phyloP scores from a whole-genome alignment of 139 green algal species.

The Micractinium conductrix region DNA sequence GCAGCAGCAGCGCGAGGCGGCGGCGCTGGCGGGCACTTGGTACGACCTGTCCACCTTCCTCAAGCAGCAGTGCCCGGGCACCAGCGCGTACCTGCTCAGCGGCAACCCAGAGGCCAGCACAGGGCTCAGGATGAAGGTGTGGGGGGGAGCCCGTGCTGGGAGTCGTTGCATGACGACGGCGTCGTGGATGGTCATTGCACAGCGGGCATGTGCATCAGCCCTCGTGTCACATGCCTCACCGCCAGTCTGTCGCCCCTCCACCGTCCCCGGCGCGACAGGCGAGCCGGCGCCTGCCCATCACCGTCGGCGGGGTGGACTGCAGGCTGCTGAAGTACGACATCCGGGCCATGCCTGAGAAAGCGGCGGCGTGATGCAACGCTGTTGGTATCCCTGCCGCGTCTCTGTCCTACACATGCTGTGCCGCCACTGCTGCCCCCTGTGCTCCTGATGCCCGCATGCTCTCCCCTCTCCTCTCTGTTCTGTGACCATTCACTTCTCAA shows the following conservation, averaged over 20 bases:
- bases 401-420: no score
- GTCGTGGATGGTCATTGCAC: no score
- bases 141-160: no score
- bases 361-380: background rate
- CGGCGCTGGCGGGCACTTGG: slow-evolving; percentile 59
- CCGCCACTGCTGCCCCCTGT: no score
- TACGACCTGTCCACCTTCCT: slow-evolving; percentile 66
- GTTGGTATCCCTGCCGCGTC: no score
- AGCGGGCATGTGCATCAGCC: no score
- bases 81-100: slow-evolving; percentile 64
- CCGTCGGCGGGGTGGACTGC: slow-evolving; percentile 74
- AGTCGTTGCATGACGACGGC: no score
- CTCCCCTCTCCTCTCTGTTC: no score
- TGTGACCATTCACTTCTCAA: no score
- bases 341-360: background rate
- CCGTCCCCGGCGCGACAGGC: slow-evolving; percentile 65
- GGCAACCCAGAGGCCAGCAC: slow-evolving; percentile 64
- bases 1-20: background rate
- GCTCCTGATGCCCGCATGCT: no score
- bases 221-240: no score
- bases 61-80: slow-evolving; percentile 45
- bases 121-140: slow-evolving; percentile 67
- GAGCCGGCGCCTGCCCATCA: slow-evolving; percentile 52
- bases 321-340: slow-evolving; percentile 72
- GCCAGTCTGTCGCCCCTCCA: background rate